Evolutionary conservation across 2,329 filamentous ascomycete genomes (phyloP), one percentile per base, ranked within the genome.

Genomic region (Fusarium haematococcum): DNA sequence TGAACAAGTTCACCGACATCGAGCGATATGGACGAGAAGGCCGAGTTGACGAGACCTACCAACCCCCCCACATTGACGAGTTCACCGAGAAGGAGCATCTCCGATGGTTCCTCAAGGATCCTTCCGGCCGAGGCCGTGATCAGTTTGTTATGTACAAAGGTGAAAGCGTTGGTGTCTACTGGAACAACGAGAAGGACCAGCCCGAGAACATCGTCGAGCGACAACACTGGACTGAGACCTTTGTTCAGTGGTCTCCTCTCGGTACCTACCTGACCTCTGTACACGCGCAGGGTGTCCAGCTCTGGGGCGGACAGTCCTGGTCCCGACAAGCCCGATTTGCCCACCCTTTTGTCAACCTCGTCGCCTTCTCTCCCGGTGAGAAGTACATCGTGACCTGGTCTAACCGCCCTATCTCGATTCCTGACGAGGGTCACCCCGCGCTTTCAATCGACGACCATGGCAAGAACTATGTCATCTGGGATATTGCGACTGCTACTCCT

Each of bases 381-480:
- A 95, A 93, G 81, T 99, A 98, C 85, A 84, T 99, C 65, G 95
- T 96, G 66, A 98, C 97, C 65, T 99, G 97, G 97, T 98, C 97
- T 61, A 95, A 96, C 85, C 91, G 95, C 60, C 95, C 97, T 27
- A 97, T 99, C 80, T 91, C 93, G 70, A 95, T 99, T 67, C 94
- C 97, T 69, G 97, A 98, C 78, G 92, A 92, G 75, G 93, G 94
- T 75, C 93, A 97, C 83, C 93, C 94, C 3, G 87, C 93, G n/a
- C 88, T 98, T 60, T 92, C 94, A 5, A 88, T 95, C 70, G 97
- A 98, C 80, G 97, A 99, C 80, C 96, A 99, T 79, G 97, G 97
- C 84, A 98, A 98, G 89, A 98, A 98, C 89, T 98, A 98, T 84
- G 93, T 99, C 80, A 95, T 99, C 80, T 99, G 97, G 97, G 96